Conservation (phyloP, 441 rosid genomes). For the Monsonia emarginata region DNA sequence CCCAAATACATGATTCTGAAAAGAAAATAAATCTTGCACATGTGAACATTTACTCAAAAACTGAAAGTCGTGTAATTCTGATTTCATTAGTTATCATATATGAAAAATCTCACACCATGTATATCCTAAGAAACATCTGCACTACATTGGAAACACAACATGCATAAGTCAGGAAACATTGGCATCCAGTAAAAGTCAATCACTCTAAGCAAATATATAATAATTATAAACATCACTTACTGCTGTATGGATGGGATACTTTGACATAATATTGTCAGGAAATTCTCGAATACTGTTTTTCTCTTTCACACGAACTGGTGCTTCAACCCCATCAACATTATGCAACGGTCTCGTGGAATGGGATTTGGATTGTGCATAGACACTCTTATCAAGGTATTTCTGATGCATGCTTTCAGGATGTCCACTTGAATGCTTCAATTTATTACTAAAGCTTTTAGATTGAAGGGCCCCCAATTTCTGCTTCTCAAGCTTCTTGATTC, state of each 20-base stretch:
- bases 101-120: too few relatives aligned
- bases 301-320: slow-evolving; percentile 46
- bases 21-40: too few relatives aligned
- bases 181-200: background rate
- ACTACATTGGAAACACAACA: background rate
- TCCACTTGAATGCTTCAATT: slow-evolving; percentile 44
- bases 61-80: too few relatives aligned
- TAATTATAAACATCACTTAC: slow-evolving; percentile 35
- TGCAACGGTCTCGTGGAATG: slow-evolving; percentile 37
- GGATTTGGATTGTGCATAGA: slow-evolving; percentile 34
- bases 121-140: too few relatives aligned
- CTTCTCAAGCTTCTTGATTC: slow-evolving; percentile 42
- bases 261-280: slow-evolving; percentile 47
- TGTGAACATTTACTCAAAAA: too few relatives aligned
- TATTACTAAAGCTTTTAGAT: slow-evolving; percentile 34
- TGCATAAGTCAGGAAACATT: background rate
- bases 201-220: background rate
- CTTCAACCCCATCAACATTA: slow-evolving; percentile 30
- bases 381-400: slow-evolving; percentile 44
- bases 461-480: slow-evolving; percentile 33
- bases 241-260: slow-evolving; percentile 31
- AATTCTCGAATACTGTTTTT: slow-evolving; percentile 41
- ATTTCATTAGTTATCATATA: too few relatives aligned
- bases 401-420: slow-evolving; percentile 37
- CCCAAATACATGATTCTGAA: too few relatives aligned